phyloP scores from a whole-genome alignment of 2,329 filamentous ascomycete species.

The Uncinocarpus reesii region DNA sequence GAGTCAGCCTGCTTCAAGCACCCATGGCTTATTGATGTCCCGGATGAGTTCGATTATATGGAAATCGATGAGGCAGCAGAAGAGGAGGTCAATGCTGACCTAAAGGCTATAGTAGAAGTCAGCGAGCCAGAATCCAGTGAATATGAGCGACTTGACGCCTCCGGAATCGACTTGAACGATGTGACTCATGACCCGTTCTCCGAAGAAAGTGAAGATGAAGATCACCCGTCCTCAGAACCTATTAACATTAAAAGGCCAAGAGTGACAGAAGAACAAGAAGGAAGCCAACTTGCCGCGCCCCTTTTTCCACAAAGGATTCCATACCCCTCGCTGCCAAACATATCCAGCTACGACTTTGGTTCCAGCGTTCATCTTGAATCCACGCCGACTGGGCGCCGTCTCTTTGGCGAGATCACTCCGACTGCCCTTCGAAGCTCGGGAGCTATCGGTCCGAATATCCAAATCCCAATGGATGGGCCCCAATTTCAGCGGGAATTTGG shows the following conservation, averaged over 20 bases:
- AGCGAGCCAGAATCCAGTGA: conserved; percentile 26
- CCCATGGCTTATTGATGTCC: conserved; percentile 57
- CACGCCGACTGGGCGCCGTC: conserved; percentile 27
- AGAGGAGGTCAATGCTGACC: conserved; percentile 48
- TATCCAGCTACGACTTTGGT: conserved; percentile 28
- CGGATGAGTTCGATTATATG: conserved; percentile 51
- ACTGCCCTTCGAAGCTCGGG: conserved; percentile 47
- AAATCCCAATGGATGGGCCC: conserved; percentile 21
- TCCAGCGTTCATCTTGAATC: conserved; percentile 15
- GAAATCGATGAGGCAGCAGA: conserved; percentile 37
- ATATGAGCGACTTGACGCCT: conserved; percentile 41
- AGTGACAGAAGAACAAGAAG: conserved; percentile 12
- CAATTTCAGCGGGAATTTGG: conserved; percentile 18
- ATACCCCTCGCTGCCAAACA: conserved; percentile 36
- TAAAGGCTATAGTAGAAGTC: conserved; percentile 28
- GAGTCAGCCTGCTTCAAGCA: conserved; percentile 60
- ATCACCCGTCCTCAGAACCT: conserved; percentile 17
- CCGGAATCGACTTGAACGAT: conserved; percentile 54
- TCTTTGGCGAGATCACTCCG: conserved; percentile 53
- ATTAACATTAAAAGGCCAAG: conserved; percentile 16
- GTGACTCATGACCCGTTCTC: conserved; percentile 24
- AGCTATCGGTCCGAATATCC: conserved; percentile 30
- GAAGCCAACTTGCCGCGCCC: conserved; percentile 5
- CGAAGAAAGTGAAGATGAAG: conserved; percentile 27
- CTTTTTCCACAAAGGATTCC: conserved; percentile 24